A percentile compares a stretch with the other conserved stretches of the same genome.
phyloP scores from a whole-genome alignment of 2,329 filamentous ascomycete genomes.

The Pseudomassariella vexata region DNA sequence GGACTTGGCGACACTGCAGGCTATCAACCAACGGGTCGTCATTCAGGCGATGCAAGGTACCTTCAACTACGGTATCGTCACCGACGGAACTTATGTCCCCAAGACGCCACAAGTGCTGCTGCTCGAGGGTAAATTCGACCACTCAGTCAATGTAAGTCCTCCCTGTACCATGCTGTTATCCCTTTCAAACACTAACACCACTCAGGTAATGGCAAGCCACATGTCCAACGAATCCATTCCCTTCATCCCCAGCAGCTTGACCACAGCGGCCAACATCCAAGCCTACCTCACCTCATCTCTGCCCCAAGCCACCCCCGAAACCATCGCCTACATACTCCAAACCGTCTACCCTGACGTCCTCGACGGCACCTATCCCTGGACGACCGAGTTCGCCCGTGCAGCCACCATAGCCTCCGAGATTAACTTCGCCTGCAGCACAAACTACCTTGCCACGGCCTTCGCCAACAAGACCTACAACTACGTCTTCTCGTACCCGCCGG shows the following conservation, averaged over 20 bases:
- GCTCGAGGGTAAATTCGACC: conserved; percentile 2
- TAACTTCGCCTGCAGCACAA: conserved; percentile 44
- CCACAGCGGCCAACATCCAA: conserved; percentile 22
- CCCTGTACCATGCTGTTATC: too few species aligned
- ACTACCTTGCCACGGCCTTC: conserved; percentile 40
- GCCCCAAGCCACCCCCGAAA: conserved; percentile 11
- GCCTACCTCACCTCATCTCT: conserved; percentile 9
- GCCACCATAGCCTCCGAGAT: conserved; percentile 35
- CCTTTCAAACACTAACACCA: not conserved
- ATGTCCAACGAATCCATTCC: conserved; percentile 41
- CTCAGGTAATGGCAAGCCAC: conserved; percentile 19
- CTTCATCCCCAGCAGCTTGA: conserved; percentile 35
- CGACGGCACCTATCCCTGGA: conserved; percentile 35
- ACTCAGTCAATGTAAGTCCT: conserved; percentile 5
- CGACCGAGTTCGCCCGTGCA: conserved; percentile 32
- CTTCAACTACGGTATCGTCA: conserved; percentile 6
- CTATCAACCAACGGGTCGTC: conserved; percentile 4
- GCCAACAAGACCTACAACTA: conserved; percentile 43
- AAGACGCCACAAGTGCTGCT: conserved; percentile 3
- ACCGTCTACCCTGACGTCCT: conserved; percentile 44
- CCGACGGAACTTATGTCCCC: conserved; percentile 6
- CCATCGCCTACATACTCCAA: conserved; percentile 33
- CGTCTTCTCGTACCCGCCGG: conserved; percentile 45
- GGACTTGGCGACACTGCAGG: conserved; percentile 3
- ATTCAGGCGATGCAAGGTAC: not conserved